phyloP scores from a whole-genome alignment of 192 early-diverging fungal genomes.

The Coemansia sp. region DNA sequence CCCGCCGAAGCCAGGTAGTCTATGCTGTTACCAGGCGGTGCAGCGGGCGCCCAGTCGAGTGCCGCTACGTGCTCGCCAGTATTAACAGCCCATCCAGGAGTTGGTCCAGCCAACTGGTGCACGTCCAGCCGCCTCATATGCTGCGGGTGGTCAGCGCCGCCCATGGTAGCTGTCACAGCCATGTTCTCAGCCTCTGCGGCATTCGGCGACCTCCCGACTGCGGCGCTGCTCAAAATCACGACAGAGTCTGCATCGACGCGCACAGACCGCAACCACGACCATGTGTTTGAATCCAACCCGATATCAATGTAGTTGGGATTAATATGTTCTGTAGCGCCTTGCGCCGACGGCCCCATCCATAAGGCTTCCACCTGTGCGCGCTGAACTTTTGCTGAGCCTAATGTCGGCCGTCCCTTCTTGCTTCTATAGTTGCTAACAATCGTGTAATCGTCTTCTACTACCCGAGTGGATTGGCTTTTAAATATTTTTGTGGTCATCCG shows the following conservation, averaged over 20 bases:
- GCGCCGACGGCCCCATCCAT: slow-evolving; percentile 16
- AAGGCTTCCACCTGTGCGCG: not conserved
- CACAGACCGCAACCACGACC: slow-evolving; percentile 18
- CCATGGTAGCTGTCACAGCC: not conserved
- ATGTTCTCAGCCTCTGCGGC: not conserved
- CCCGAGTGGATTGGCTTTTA: too few relatives aligned
- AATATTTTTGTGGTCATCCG: not conserved
- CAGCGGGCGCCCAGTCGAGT: slow-evolving; percentile 35
- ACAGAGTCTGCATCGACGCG: slow-evolving; percentile 3
- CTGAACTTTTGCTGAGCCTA: not conserved
- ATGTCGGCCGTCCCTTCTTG: not conserved
- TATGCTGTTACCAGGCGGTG: not conserved
- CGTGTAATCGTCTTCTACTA: not conserved
- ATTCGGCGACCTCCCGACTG: not conserved
- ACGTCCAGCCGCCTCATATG: slow-evolving; percentile 4
- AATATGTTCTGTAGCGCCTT: not conserved
- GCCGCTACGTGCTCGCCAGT: slow-evolving; percentile 12
- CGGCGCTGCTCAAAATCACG: not conserved
- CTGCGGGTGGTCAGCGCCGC: not conserved
- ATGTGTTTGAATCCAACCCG: slow-evolving; percentile 20
- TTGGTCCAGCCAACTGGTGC: slow-evolving; percentile 2
- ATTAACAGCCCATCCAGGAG: slow-evolving; percentile 23
- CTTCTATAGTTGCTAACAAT: too few relatives aligned
- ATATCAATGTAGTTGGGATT: slow-evolving; percentile 30
- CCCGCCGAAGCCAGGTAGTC: slow-evolving; percentile 6